Conservation (phyloP, 2,329 filamentous ascomycete species). For the Lachnellula subtilissima region DNA sequence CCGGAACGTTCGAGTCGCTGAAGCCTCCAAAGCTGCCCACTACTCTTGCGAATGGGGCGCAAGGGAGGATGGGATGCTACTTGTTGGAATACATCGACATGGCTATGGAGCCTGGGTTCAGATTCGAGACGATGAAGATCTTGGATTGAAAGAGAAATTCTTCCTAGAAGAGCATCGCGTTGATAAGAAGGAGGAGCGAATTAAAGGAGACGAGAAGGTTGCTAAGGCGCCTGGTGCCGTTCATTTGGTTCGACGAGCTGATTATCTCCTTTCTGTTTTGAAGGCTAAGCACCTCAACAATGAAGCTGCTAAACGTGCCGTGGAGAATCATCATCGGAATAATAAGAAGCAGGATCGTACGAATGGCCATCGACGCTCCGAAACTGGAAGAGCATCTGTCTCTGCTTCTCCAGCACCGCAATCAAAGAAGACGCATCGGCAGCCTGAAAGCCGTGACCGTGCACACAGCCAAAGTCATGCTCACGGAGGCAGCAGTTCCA, state of each 20-base stretch:
- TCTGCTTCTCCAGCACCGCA: slow-evolving; percentile 69
- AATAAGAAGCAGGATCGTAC: slow-evolving; percentile 67
- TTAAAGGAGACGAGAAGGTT: slow-evolving; percentile 62
- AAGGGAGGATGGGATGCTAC: slow-evolving; percentile 93
- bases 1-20: slow-evolving; percentile 76
- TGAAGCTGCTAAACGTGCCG: slow-evolving; percentile 67
- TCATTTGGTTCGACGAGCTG: slow-evolving; percentile 87
- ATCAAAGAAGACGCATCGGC: slow-evolving; percentile 37
- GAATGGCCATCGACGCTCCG: slow-evolving; percentile 55
- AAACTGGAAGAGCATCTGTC: slow-evolving; percentile 49
- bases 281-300: slow-evolving; percentile 80
- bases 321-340: slow-evolving; percentile 92
- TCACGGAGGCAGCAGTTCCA: slow-evolving; percentile 36
- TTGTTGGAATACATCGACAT: slow-evolving; percentile 86
- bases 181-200: slow-evolving; percentile 91
- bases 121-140: slow-evolving; percentile 85
- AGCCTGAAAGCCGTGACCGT: slow-evolving; percentile 41
- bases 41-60: slow-evolving; percentile 92
- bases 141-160: slow-evolving; percentile 84
- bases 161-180: slow-evolving; percentile 98
- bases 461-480: slow-evolving; percentile 40
- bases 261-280: slow-evolving; percentile 92
- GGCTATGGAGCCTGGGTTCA: slow-evolving; percentile 94
- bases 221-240: slow-evolving; percentile 95
- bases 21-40: slow-evolving; percentile 86